Evolutionary conservation across 352 stramenopile species (phyloP), one percentile per base, ranked within the genome.

Genomic region (Pythium pyrilobum): DNA sequence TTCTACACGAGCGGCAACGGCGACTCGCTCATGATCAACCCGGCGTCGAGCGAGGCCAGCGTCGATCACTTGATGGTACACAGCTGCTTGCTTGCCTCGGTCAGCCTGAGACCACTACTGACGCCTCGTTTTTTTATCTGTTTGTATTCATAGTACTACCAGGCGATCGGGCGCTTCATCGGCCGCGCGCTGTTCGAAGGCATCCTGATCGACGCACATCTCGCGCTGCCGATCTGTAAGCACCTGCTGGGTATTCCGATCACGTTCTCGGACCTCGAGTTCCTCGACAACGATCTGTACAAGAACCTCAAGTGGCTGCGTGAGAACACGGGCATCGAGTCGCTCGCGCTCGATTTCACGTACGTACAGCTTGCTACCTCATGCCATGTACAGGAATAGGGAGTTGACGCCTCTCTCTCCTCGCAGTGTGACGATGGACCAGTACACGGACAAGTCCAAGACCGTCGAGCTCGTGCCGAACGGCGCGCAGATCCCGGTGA

Each of bases 381-480:
- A n/a, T n/a, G n/a, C n/a, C n/a, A n/a, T n/a, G n/a, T n/a, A n/a
- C n/a, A n/a, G n/a, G n/a, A n/a, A n/a, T n/a, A n/a, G n/a, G n/a
- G n/a, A n/a, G n/a, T n/a, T n/a, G n/a, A n/a, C n/a, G n/a, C 16
- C 18, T 55, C 20, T 34, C 20, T 2, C 2, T 42, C 10, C 51
- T 21, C 18, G 7, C 32, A 92, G 81, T 43, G 79, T 91, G 3
- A 89, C 73, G 9, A 71, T 89, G 10, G 81, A 89, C 18, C 78
- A 93, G 47, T 73, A 79, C 52, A 66, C 67, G 2, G 74, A 89
- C 52, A 88, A 87, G 59, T 63, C 72, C 49, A 87, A 92, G 63
- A 82, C 93, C 5, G 88, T 98, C 42, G 96, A 99, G 52, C 74
- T 99, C 18, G 83, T 98, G 56, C 91, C 94, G 20, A 90, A 97